These are phyloP conservation scores for Cinnamomum micranthum DNA, from an alignment of 164 flowering plant species.

Conservation along the genomic window DNA sequence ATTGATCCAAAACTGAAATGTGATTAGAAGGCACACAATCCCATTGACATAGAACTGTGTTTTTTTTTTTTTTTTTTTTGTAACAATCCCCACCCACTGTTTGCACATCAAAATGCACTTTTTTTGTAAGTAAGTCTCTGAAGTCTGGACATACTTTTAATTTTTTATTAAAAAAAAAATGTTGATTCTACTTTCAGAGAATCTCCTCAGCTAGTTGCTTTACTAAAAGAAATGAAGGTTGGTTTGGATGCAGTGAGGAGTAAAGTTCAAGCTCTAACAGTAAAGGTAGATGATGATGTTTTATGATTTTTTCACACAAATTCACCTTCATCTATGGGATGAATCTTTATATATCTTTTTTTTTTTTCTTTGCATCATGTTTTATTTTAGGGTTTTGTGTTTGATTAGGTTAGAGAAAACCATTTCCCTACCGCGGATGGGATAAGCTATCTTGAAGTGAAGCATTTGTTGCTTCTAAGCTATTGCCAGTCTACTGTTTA, in stretches of 20 bases:
- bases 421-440: slow-evolving; percentile 72
- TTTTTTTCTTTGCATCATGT: not conserved
- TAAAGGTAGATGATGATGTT: slow-evolving; percentile 37
- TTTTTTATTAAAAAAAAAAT: not conserved
- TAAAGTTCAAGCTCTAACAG: slow-evolving; percentile 61
- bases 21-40: not conserved
- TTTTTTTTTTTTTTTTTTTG: not conserved
- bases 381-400: not conserved
- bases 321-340: not conserved
- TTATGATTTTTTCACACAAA: no score
- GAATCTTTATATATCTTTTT: not conserved
- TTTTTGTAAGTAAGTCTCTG: not conserved
- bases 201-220: slow-evolving; percentile 45
- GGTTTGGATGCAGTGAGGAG: slow-evolving; percentile 64
- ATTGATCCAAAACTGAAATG: no score
- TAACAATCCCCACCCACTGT: no score
- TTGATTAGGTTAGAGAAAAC: slow-evolving; percentile 63
- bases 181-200: slow-evolving; percentile 39
- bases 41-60: not conserved
- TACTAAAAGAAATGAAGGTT: slow-evolving; percentile 77
- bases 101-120: no score
- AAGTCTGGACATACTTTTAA: no score
- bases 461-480: slow-evolving; percentile 69
- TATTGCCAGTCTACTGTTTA: slow-evolving; percentile 91
- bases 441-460: slow-evolving; percentile 89